Evolutionary conservation across 2,329 filamentous ascomycete genomes (phyloP).

Genomic region (Aspergillus novofumigatus): DNA sequence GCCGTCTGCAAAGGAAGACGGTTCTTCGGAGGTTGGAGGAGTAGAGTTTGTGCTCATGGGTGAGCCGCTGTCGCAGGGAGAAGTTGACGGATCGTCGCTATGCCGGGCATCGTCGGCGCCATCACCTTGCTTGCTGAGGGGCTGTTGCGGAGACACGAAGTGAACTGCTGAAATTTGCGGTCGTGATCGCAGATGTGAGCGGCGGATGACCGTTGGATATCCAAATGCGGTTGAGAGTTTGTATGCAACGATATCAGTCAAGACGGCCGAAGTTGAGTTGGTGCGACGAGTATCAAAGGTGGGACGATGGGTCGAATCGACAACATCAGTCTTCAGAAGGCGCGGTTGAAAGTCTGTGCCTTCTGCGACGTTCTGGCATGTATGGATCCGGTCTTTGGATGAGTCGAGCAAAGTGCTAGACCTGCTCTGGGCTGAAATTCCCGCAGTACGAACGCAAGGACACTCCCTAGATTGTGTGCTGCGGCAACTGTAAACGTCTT

Average conservation of each 20-base stretch:
- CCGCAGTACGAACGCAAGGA: neutral
- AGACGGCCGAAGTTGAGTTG: constrained; percentile 24
- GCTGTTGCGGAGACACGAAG: constrained; percentile 4
- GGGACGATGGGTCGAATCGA: neutral
- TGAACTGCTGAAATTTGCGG: constrained; percentile 27
- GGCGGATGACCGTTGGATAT: constrained; percentile 39
- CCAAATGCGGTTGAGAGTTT: constrained; percentile 38
- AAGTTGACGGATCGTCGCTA: constrained; percentile 31
- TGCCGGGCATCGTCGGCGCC: constrained; percentile 20
- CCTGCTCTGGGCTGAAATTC: neutral
- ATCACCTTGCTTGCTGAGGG: constrained; percentile 21
- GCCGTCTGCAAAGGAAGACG: constrained; percentile 18
- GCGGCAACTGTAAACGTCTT: neutral
- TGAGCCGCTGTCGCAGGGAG: constrained; percentile 25
- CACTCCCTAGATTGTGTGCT: neutral
- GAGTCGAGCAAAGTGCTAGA: neutral
- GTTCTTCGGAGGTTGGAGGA: constrained; percentile 32
- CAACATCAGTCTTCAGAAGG: constrained; percentile 1
- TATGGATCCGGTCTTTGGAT: neutral
- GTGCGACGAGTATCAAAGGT: constrained; percentile 11
- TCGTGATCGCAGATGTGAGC: constrained; percentile 30
- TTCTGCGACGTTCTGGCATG: neutral
- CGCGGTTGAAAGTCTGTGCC: neutral
- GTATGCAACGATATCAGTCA: constrained; percentile 33
- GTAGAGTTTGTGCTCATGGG: constrained; percentile 31